phyloP scores from a whole-genome alignment of 2,329 filamentous ascomycete genomes.

The Plectosphaerella sp. region DNA sequence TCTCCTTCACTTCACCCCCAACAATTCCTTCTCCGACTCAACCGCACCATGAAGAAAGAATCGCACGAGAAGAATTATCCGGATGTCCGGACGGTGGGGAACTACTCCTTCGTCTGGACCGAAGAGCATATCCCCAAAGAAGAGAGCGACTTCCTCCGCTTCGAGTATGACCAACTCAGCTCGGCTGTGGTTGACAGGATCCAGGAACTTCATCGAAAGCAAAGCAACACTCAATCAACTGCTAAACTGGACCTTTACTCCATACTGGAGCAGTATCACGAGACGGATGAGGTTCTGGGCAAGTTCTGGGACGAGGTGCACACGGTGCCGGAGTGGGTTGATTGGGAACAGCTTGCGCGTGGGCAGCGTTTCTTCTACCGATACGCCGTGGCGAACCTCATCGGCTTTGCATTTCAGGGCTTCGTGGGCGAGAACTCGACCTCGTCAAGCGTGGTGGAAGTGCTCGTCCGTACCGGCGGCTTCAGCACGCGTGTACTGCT shows the following conservation, averaged over 20 bases:
- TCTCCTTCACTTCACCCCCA: not conserved
- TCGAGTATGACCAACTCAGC: conserved; percentile 15
- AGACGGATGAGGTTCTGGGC: conserved; percentile 36
- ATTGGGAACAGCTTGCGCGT: conserved; percentile 61
- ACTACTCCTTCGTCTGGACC: conserved; percentile 15
- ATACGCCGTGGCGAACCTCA: conserved; percentile 57
- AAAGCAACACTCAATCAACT: not conserved
- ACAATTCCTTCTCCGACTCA: not conserved
- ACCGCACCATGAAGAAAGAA: not conserved
- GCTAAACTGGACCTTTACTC: conserved; percentile 3
- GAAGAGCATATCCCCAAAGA: conserved; percentile 11
- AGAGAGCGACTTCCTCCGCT: conserved; percentile 8
- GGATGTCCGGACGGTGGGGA: conserved; percentile 5
- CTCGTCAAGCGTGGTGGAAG: conserved; percentile 58
- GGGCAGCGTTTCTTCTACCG: conserved; percentile 62
- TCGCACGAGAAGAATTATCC: too few relatives aligned
- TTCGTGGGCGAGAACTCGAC: conserved; percentile 33
- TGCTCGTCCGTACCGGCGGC: conserved; percentile 60
- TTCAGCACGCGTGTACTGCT: conserved; percentile 58
- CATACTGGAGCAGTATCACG: conserved; percentile 33
- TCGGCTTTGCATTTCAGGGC: conserved; percentile 36
- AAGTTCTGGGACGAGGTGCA: conserved; percentile 55
- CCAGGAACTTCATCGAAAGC: not conserved
- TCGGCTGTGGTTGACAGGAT: not conserved
- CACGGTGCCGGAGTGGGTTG: conserved; percentile 59